phyloP scores from a whole-genome alignment of 2,329 filamentous ascomycete genomes.

The Penicillium freii region DNA sequence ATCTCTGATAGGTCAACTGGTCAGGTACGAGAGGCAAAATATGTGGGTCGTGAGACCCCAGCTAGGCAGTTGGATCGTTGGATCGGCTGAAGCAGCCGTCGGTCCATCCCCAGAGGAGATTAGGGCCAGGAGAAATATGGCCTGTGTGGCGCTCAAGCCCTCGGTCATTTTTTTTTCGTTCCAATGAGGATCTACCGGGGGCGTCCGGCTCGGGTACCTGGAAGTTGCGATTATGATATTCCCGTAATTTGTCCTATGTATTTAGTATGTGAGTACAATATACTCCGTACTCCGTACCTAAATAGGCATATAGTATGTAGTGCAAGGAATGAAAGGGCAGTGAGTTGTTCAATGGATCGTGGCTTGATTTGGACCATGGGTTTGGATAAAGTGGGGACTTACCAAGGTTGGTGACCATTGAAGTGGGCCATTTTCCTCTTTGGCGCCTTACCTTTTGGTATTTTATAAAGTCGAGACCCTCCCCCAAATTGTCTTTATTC shows the following conservation, averaged over 20 bases:
- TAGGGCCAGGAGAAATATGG: neutral
- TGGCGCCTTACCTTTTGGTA: neutral
- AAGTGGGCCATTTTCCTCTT: conserved; percentile 1
- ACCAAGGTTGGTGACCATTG: neutral
- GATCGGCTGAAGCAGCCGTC: conserved; percentile 5
- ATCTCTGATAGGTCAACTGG: neutral
- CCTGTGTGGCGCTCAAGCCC: neutral
- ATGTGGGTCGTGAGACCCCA: neutral
- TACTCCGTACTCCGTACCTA: too few species aligned
- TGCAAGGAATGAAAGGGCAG: neutral
- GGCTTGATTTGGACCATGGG: conserved; percentile 3
- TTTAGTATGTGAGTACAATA: neutral
- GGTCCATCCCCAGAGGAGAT: neutral
- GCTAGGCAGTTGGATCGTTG: neutral
- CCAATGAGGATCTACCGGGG: conserved; percentile 1
- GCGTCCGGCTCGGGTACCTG: conserved; percentile 4
- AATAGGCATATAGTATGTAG: too few species aligned
- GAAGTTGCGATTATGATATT: neutral
- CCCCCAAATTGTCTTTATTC: neutral
- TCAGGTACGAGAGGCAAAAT: conserved; percentile 1
- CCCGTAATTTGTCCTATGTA: neutral
- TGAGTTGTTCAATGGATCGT: conserved; percentile 1
- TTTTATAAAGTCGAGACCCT: conserved; percentile 8
- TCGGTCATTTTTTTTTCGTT: neutral
- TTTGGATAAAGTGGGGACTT: neutral